phyloP scores from a whole-genome alignment of 1,139 yeast species.

The Maudiozyma humilis region DNA sequence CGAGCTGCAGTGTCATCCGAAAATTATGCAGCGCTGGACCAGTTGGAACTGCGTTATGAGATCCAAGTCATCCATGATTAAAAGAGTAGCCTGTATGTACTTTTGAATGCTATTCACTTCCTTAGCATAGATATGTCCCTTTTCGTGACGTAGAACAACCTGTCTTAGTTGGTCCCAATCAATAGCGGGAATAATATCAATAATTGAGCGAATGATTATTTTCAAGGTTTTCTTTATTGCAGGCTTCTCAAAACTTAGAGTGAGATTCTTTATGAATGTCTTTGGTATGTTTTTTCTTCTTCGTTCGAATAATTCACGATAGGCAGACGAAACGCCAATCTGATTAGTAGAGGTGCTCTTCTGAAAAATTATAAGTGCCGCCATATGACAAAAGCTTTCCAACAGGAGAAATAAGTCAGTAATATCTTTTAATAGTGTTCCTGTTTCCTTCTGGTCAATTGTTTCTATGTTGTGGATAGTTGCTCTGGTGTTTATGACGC shows the following conservation, averaged over 20 bases:
- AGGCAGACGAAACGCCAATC: not conserved
- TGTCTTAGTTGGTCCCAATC: not conserved
- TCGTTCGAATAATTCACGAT: not conserved
- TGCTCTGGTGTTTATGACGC: conserved; percentile 3
- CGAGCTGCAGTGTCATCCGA: not conserved
- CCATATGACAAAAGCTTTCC: conserved; percentile 6
- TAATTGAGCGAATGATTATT: not conserved
- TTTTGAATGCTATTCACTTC: not conserved
- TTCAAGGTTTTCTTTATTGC: too few relatives aligned
- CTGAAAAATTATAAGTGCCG: not conserved
- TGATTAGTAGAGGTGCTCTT: not conserved
- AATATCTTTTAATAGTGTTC: conserved; percentile 3
- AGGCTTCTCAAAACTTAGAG: too few relatives aligned
- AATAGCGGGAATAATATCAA: not conserved
- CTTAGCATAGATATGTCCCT: not conserved
- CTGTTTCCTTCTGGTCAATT: not conserved
- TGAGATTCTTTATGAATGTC: not conserved
- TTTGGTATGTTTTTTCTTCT: not conserved
- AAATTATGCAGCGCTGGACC: not conserved
- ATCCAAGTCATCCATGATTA: conserved; percentile 1
- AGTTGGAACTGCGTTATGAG: not conserved
- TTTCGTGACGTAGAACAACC: not conserved
- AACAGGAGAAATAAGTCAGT: conserved; percentile 4
- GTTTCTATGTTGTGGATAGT: not conserved
- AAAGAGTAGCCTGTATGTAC: not conserved